Conservation (phyloP, 2,329 filamentous ascomycete species). For the Diaporthe sp. region DNA sequence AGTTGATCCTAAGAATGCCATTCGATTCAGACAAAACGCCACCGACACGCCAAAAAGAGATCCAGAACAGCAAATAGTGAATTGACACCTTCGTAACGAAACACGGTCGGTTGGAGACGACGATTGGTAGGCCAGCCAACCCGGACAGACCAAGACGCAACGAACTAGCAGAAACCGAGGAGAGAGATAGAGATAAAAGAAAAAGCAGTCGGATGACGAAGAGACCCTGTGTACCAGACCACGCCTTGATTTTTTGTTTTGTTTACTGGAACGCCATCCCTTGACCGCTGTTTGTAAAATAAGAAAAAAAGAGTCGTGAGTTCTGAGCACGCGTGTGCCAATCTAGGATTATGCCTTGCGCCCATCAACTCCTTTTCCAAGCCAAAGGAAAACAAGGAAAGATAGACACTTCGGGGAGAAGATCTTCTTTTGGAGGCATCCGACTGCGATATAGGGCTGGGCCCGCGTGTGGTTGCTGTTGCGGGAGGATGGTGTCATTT, state of each 20-base stretch:
- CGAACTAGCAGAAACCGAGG: not conserved
- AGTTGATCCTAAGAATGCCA: not conserved
- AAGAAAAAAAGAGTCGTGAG: not conserved
- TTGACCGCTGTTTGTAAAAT: conserved; percentile 17
- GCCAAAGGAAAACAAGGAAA: not conserved
- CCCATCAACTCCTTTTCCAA: conserved; percentile 16
- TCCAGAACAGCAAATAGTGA: not conserved
- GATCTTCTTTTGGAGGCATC: not conserved
- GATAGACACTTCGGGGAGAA: not conserved
- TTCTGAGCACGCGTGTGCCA: conserved; percentile 2
- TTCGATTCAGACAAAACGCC: not conserved
- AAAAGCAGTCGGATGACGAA: conserved; percentile 24
- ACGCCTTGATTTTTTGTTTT: conserved; percentile 20
- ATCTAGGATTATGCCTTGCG: conserved; percentile 10
- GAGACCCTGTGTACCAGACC: conserved; percentile 14
- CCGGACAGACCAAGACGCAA: not conserved
- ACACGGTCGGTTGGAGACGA: not conserved
- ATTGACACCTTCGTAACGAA: not conserved
- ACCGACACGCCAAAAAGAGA: not conserved
- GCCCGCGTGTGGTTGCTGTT: not conserved
- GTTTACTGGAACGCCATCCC: conserved; percentile 31
- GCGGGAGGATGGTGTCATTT: conserved; percentile 9
- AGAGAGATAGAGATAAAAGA: not conserved
- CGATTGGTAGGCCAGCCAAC: conserved; percentile 5
- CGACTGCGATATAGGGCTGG: conserved; percentile 14